Conservation (phyloP, 169 alveolate species). For the Amoebophrya sp. region DNA sequence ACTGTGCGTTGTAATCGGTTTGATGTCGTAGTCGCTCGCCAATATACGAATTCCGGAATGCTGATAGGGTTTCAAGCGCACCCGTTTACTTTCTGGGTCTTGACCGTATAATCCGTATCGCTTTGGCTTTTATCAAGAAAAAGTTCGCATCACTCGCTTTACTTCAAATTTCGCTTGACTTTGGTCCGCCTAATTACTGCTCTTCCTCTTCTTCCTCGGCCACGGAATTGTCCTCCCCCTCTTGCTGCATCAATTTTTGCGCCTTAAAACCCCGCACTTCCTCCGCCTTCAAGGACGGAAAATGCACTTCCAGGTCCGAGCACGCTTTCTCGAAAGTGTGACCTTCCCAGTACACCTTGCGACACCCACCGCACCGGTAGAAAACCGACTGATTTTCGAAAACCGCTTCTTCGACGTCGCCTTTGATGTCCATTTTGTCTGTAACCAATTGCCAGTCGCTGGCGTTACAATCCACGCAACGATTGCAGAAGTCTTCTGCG, state of each 20-base stretch:
- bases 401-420: neutral
- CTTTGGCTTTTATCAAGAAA: too few species aligned
- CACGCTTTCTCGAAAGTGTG: neutral
- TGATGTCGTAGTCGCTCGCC: too few species aligned
- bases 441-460: neutral
- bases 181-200: too few species aligned
- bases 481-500: neutral
- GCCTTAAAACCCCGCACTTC: neutral
- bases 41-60: too few species aligned
- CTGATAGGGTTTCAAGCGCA: too few species aligned
- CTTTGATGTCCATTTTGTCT: neutral
- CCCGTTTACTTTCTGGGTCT: too few species aligned
- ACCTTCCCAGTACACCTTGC: neutral
- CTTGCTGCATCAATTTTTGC: too few species aligned
- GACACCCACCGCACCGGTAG: neutral
- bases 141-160: too few species aligned
- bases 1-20: too few species aligned
- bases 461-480: slow-evolving; percentile 13
- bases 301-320: neutral
- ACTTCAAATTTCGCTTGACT: too few species aligned
- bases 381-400: neutral
- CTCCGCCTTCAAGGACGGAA: neutral
- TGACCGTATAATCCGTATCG: too few species aligned
- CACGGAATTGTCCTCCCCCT: too few species aligned
- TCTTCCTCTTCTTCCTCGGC: neutral